These are phyloP conservation scores for Trichoderma hamatum DNA, from an alignment of 2,329 filamentous ascomycete genomes.

Conservation along the genomic window DNA sequence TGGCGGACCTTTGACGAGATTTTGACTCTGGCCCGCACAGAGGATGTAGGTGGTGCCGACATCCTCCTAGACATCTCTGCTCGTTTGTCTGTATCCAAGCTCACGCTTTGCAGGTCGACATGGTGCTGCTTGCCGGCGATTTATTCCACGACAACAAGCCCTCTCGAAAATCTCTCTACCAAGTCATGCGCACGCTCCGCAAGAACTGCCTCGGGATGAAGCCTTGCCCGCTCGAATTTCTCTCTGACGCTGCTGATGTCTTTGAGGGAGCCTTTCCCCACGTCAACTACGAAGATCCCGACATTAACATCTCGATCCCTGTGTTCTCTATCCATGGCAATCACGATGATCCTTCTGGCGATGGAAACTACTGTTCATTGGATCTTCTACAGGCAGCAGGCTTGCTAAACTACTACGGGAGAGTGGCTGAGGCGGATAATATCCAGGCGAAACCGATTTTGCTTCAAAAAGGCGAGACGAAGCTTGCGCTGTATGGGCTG, in stretches of 20 bases:
- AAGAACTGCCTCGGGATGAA: slow-evolving; percentile 95
- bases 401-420: slow-evolving; percentile 93
- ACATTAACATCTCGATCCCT: slow-evolving; percentile 96
- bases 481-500: slow-evolving; percentile 88
- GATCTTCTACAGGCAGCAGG: slow-evolving; percentile 91
- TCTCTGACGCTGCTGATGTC: slow-evolving; percentile 89
- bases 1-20: slow-evolving; percentile 97
- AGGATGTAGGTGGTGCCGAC: slow-evolving; percentile 62
- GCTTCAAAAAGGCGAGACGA: slow-evolving; percentile 90
- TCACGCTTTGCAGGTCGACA: slow-evolving; percentile 67
- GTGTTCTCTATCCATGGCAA: slow-evolving; percentile 99
- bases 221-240: slow-evolving; percentile 90
- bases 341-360: slow-evolving; percentile 96
- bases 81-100: neutral
- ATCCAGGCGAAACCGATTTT: slow-evolving; percentile 90
- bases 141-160: slow-evolving; percentile 99
- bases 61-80: neutral
- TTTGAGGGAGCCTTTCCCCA: slow-evolving; percentile 89
- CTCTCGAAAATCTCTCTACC: slow-evolving; percentile 91
- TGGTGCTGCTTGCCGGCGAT: slow-evolving; percentile 93
- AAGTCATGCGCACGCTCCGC: slow-evolving; percentile 92
- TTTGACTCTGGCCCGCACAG: slow-evolving; percentile 81
- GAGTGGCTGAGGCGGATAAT: slow-evolving; percentile 88
- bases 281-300: slow-evolving; percentile 96
- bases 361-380: slow-evolving; percentile 87